A percentile compares a stretch with the other conserved stretches of the same genome.
These are phyloP conservation scores for Flaveria bidentis DNA, from an alignment of 129 eudicot genomes.

Conservation along the genomic window DNA sequence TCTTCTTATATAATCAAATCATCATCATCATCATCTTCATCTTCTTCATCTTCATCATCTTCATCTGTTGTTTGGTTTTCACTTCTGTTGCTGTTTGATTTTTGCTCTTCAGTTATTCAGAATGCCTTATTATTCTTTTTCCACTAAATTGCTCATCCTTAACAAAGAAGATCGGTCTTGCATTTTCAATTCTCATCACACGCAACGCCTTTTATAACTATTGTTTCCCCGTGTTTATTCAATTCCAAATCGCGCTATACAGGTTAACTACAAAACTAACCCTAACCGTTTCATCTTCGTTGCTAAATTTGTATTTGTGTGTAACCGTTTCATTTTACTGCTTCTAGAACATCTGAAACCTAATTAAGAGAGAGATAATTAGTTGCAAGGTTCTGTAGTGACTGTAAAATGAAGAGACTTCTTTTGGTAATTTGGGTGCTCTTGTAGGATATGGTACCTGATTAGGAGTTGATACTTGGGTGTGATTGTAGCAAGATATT, in stretches of 20 bases:
- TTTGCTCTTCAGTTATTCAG: too few species aligned
- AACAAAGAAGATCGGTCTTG: constrained; percentile 14
- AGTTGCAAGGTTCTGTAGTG: background rate
- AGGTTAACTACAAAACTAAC: constrained; percentile 5
- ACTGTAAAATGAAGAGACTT: too few species aligned
- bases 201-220: background rate
- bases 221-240: background rate
- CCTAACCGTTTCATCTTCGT: background rate
- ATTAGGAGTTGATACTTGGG: background rate
- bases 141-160: background rate
- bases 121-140: background rate
- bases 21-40: too few species aligned
- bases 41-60: too few species aligned
- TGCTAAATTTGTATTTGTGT: background rate
- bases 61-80: background rate
- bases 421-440: background rate
- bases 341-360: background rate
- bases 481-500: background rate
- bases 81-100: background rate
- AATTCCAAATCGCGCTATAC: background rate
- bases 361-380: constrained; percentile 3
- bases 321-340: constrained; percentile 9
- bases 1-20: too few species aligned
- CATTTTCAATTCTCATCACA: background rate
- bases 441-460: background rate